Percentiles rank a stretch among this genome's conserved stretches.
Evolutionary conservation across 2,329 filamentous ascomycete species (phyloP).

Genomic region (Bipolaris bicolor): DNA sequence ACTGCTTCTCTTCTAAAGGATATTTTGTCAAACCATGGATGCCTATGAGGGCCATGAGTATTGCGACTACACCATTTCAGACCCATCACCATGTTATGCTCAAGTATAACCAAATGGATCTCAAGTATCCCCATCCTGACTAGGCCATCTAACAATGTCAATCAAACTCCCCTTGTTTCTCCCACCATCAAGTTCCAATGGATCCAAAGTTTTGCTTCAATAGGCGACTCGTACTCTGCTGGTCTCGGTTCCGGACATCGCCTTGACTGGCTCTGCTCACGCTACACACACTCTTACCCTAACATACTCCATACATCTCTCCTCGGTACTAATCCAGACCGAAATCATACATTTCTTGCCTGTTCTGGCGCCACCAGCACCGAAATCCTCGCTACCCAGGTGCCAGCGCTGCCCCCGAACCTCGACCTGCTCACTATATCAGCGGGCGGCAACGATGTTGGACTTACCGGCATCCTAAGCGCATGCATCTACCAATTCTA

Average conservation of each 20-base stretch:
- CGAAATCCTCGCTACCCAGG: conserved; percentile 34
- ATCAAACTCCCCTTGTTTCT: not conserved
- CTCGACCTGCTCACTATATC: conserved; percentile 41
- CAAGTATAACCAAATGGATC: conserved; percentile 7
- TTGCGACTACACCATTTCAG: conserved; percentile 7
- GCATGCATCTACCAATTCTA: conserved; percentile 43
- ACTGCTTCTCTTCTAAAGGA: not conserved
- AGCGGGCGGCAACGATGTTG: conserved; percentile 43
- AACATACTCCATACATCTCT: conserved; percentile 30
- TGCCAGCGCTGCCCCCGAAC: conserved; percentile 23
- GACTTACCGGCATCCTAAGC: conserved; percentile 35
- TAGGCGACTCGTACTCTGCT: conserved; percentile 43
- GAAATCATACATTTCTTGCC: conserved; percentile 36
- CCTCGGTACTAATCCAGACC: conserved; percentile 15
- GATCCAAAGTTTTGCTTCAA: conserved; percentile 36
- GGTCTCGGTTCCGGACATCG: conserved; percentile 37
- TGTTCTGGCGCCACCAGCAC: conserved; percentile 39
- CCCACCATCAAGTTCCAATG: conserved; percentile 17
- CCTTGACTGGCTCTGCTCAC: conserved; percentile 37
- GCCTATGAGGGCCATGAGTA: not conserved
- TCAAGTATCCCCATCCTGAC: not conserved
- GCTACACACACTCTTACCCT: conserved; percentile 38
- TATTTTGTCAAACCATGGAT: not conserved
- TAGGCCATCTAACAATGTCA: not conserved
- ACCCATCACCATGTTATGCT: conserved; percentile 8